Evolutionary conservation across 2,329 filamentous ascomycete species (phyloP).

Genomic region (Thelonectria discophora): DNA sequence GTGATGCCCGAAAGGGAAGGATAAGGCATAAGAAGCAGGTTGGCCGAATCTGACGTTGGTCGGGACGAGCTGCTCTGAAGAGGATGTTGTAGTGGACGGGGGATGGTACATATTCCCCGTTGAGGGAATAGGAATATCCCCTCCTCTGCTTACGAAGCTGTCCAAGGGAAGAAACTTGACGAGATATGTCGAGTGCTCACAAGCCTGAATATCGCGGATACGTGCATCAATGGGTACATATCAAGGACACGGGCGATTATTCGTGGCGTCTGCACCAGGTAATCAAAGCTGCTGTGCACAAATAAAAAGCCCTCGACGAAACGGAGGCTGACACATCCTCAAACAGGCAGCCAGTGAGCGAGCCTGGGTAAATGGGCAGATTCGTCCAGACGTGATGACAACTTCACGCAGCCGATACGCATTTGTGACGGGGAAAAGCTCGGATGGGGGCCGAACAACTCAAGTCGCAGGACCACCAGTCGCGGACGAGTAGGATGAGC

Average conservation of each 20-base stretch:
- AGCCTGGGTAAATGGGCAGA: constrained; percentile 17
- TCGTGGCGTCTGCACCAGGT: too few relatives aligned
- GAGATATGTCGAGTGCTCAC: too few relatives aligned
- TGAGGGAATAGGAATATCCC: too few relatives aligned
- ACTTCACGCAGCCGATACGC: constrained; percentile 5
- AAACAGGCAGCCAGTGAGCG: background rate
- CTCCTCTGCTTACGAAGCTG: too few relatives aligned
- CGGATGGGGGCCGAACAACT: constrained; percentile 14
- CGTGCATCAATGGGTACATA: too few relatives aligned
- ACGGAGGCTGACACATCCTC: background rate
- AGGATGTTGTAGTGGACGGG: background rate
- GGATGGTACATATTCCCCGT: too few relatives aligned
- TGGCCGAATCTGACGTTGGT: constrained; percentile 7
- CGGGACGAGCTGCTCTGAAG: background rate
- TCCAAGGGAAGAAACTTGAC: too few relatives aligned
- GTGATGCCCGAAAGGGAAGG: constrained; percentile 23
- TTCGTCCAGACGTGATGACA: background rate
- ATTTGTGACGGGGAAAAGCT: constrained; percentile 7
- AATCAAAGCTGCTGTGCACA: background rate
- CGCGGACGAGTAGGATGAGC: constrained; percentile 15
- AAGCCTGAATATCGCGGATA: too few relatives aligned
- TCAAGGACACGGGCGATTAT: too few relatives aligned
- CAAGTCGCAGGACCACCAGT: constrained; percentile 14
- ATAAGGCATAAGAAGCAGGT: background rate
- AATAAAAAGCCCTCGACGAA: constrained; percentile 10